A percentile compares a stretch with the other conserved stretches of the same genome.
These are phyloP conservation scores for Mycena galericulata DNA, from an alignment of 768 basidiomycete genomes.

Conservation along the genomic window DNA sequence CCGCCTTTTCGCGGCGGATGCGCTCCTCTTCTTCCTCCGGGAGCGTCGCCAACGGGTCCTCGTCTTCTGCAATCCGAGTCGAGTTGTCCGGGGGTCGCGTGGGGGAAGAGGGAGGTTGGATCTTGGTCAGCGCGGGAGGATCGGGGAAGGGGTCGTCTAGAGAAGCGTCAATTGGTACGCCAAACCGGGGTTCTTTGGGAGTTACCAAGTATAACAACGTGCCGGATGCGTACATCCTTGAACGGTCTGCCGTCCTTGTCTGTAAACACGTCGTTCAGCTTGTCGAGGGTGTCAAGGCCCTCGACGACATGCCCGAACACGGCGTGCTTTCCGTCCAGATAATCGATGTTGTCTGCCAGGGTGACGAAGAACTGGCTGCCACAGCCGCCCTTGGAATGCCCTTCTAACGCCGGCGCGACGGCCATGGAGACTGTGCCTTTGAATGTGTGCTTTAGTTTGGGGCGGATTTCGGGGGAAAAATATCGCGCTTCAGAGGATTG, in stretches of 20 bases:
- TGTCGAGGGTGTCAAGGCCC: conserved; percentile 91
- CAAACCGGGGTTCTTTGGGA: conserved; percentile 39
- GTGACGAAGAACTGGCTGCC: conserved; percentile 99
- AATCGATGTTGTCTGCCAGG: conserved; percentile 89
- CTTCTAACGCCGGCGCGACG: conserved; percentile 83
- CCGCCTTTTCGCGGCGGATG: conserved; percentile 86
- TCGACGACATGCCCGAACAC: conserved; percentile 98
- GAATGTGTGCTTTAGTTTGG: conserved; percentile 84
- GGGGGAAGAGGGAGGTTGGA: conserved; percentile 81
- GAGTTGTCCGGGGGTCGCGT: conserved; percentile 86
- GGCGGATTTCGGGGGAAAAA: conserved; percentile 86
- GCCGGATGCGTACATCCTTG: conserved; percentile 94
- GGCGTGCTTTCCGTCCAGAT: conserved; percentile 92
- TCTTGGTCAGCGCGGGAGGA: conserved; percentile 69
- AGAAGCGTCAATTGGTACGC: conserved; percentile 8
- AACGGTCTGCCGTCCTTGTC: conserved; percentile 92
- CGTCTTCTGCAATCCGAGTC: conserved; percentile 94
- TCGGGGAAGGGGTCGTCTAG: conserved; percentile 96
- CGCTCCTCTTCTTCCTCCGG: conserved; percentile 90
- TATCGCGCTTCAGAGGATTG: conserved; percentile 71
- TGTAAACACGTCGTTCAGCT: conserved; percentile 90
- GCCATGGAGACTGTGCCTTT: conserved; percentile 98
- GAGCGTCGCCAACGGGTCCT: conserved; percentile 85
- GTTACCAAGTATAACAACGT: conserved; percentile 94
- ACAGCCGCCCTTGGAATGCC: conserved; percentile 77